These are phyloP conservation scores for Chamaecyparis obtusa DNA, from an alignment of 75 land plant species.

Conservation along the genomic window DNA sequence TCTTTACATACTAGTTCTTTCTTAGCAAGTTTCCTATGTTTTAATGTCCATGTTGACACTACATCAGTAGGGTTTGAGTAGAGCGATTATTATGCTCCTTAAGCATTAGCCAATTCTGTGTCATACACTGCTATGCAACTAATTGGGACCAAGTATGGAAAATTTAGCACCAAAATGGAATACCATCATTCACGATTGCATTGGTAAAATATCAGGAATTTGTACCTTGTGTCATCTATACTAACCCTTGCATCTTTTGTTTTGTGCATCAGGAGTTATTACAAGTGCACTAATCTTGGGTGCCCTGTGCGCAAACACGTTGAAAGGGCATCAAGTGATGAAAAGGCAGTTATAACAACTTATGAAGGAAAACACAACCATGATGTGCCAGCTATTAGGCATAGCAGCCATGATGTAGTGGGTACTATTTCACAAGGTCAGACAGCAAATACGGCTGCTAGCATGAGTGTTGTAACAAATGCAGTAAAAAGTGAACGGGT, in stretches of 20 bases:
- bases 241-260: not conserved
- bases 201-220: not conserved
- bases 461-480: not conserved
- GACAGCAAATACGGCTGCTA: not conserved
- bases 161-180: not conserved
- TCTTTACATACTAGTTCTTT: not conserved
- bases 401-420: slow-evolving; percentile 53
- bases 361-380: slow-evolving; percentile 95
- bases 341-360: slow-evolving; percentile 83
- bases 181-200: not conserved
- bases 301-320: slow-evolving; percentile 91
- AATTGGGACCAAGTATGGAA: not conserved
- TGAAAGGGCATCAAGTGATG: slow-evolving; percentile 81
- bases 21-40: not conserved
- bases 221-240: not conserved
- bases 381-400: slow-evolving; percentile 75
- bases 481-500: not conserved
- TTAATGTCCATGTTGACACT: not conserved
- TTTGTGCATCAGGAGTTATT: slow-evolving; percentile 74
- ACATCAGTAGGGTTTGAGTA: not conserved
- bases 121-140: not conserved
- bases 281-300: slow-evolving; percentile 76
- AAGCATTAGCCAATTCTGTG: not conserved
- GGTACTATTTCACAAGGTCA: not conserved
- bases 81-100: not conserved